Base-by-base conservation (phyloP, 768 basidiomycete species). In the Paxillus involutus region DNA sequence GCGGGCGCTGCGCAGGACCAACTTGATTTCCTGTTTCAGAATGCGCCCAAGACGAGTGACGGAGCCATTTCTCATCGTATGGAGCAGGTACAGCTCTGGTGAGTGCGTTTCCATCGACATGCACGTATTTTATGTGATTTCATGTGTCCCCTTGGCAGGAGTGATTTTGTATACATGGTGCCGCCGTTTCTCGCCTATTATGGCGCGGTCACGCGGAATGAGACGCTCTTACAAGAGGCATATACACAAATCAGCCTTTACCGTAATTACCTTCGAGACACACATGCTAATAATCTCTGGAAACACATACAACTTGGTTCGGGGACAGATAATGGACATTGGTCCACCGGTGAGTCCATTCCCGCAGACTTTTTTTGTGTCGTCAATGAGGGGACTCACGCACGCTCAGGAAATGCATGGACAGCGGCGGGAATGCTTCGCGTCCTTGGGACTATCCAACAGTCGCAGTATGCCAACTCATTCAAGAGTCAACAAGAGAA, bases 171-270 rank as follows among this genome's bases (percentile, higher is more conserved):
- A 12, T 92, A 86, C 66, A 92, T 92, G 91, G 87, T 86, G 0
- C 91, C 91, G 1, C 89, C 91, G 0, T 95, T 93, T 67, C 71
- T 94, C 10, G 90, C 92, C 0, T 93, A 91, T 69, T 92, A 91
- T 65, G 94, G 89, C 37, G 81, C 82, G 11, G 57, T 75, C 32
- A 82, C 82, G 0, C 58, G 67, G 21, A 88, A 94, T 65, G 63
- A 75, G 30, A 79, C 81, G 0, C 71, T 91, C 16, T 58, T 94
- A 16, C 64, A 64, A 3, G 82, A 85, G 52, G 84, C 89, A 3
- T 87, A 88, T 71, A 79, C 76, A 13, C 92, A 94, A 62, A 83
- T 88, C 55, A 77, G 73, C 42, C 71, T 93, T 0, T 95, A 95
- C 64, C 78, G 91, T 12, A 72, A 76, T 4, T 80, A 88, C 55